Evolutionary conservation across 805 yeast species (phyloP).

Genomic region (Alloascoidea africana): DNA sequence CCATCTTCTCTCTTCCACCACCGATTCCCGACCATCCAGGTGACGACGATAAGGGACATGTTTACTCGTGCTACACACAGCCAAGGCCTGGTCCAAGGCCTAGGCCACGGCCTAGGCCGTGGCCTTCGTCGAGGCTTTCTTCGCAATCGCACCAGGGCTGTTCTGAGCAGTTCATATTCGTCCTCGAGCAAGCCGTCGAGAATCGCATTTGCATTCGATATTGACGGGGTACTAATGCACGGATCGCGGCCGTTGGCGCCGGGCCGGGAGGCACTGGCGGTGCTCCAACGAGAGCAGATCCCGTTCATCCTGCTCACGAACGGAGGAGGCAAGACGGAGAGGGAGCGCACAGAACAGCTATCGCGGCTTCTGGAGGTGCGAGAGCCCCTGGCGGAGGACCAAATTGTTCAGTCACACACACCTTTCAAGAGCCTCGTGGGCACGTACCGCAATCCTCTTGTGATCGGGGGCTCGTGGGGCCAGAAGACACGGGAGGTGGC

Average conservation of each 20-base stretch:
- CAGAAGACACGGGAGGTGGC: slow-evolving; percentile 66
- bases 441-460: slow-evolving; percentile 45
- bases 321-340: slow-evolving; percentile 75
- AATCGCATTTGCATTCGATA: slow-evolving; percentile 18
- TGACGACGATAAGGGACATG: too few species aligned
- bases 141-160: too few species aligned
- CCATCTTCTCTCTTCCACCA: too few species aligned
- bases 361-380: slow-evolving; percentile 26
- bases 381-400: slow-evolving; percentile 32
- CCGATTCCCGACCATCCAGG: too few species aligned
- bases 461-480: slow-evolving; percentile 65
- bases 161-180: too few species aligned
- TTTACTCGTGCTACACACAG: too few species aligned
- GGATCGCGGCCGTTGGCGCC: slow-evolving; percentile 53
- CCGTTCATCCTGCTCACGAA: slow-evolving; percentile 82
- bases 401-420: slow-evolving; percentile 77
- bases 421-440: slow-evolving; percentile 54
- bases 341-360: slow-evolving; percentile 37
- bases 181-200: slow-evolving; percentile 6
- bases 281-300: slow-evolving; percentile 34
- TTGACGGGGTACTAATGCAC: slow-evolving; percentile 79
- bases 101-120: slow-evolving; percentile 4
- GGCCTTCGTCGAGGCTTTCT: slow-evolving; percentile 7
- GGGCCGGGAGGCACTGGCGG: slow-evolving; percentile 45
- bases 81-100: slow-evolving; percentile 15